A percentile compares a stretch with the other conserved stretches of the same genome.
These are phyloP conservation scores for Myxozyma nipponensis DNA, from an alignment of 805 yeast species.

Conservation along the genomic window DNA sequence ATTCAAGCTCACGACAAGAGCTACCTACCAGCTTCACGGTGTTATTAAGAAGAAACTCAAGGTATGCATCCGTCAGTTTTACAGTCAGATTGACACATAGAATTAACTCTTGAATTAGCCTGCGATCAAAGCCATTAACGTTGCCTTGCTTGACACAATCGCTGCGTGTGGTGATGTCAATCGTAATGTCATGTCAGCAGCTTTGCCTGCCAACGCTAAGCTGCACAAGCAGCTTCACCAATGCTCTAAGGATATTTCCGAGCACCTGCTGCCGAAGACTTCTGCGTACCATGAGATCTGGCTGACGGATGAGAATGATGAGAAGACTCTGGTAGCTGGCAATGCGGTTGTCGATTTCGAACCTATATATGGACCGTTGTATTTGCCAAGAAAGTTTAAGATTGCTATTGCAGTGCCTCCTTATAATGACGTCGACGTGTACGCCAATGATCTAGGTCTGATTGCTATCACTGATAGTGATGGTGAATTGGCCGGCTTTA, in stretches of 20 bases:
- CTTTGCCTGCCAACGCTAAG: slow-evolving; percentile 80
- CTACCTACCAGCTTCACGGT: slow-evolving; percentile 95
- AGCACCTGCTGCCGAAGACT: slow-evolving; percentile 80
- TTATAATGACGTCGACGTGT: slow-evolving; percentile 92
- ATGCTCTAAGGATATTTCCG: slow-evolving; percentile 64
- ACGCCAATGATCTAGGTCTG: slow-evolving; percentile 91
- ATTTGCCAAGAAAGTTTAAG: slow-evolving; percentile 93
- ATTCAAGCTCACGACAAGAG: slow-evolving; percentile 90
- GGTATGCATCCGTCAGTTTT: slow-evolving; percentile 4
- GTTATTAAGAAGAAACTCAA: slow-evolving; percentile 84
- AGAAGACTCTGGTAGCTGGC: slow-evolving; percentile 80
- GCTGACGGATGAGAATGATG: slow-evolving; percentile 73
- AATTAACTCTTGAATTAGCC: slow-evolving; percentile 41
- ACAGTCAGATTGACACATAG: no score
- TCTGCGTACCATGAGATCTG: slow-evolving; percentile 97
- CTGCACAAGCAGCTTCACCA: slow-evolving; percentile 71
- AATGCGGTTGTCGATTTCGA: slow-evolving; percentile 76
- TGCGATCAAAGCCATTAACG: slow-evolving; percentile 87
- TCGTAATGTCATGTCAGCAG: slow-evolving; percentile 84
- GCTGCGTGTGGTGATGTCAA: slow-evolving; percentile 99
- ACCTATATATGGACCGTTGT: slow-evolving; percentile 82
- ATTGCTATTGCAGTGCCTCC: slow-evolving; percentile 94
- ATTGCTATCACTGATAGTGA: slow-evolving; percentile 71
- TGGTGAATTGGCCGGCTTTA: slow-evolving; percentile 64
- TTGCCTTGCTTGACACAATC: slow-evolving; percentile 84